These are phyloP conservation scores for Claviceps quebecensis DNA, from an alignment of 2,329 filamentous ascomycete species.

Conservation along the genomic window DNA sequence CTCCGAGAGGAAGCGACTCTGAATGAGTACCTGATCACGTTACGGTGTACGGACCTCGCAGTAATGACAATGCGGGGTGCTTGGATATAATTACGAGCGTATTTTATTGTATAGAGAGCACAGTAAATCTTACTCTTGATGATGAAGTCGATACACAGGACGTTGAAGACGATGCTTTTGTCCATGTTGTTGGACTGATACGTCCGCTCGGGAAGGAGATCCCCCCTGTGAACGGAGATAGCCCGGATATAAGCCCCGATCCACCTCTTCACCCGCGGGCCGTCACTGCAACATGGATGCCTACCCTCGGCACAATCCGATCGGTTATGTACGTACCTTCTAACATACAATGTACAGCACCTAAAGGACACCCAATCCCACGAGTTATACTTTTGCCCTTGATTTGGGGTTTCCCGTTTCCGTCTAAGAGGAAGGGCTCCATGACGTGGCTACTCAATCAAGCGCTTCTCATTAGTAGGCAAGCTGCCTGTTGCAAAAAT, in stretches of 20 bases:
- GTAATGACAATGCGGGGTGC: neutral
- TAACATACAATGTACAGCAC: too few species aligned
- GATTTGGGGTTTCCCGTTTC: neutral
- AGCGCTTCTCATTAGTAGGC: constrained; percentile 1
- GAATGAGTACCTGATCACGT: neutral
- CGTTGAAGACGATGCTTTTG: too few species aligned
- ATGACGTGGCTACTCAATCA: constrained; percentile 4
- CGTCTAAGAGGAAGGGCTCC: neutral
- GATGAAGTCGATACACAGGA: neutral
- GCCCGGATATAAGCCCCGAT: too few species aligned
- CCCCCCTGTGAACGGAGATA: too few species aligned
- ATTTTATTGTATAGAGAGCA: neutral
- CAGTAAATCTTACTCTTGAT: neutral
- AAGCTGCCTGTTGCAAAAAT: neutral
- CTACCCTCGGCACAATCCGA: constrained; percentile 4
- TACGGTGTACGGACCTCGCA: neutral
- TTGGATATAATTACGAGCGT: neutral
- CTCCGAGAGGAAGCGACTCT: constrained; percentile 32
- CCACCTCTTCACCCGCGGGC: too few species aligned
- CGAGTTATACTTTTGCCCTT: too few species aligned
- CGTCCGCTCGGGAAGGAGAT: too few species aligned
- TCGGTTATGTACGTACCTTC: neutral
- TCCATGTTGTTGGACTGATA: too few species aligned
- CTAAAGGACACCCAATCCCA: too few species aligned
- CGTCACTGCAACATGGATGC: too few species aligned